Conservation (phyloP, 202 grass and related monocot species). For the Digitaria exilis region DNA sequence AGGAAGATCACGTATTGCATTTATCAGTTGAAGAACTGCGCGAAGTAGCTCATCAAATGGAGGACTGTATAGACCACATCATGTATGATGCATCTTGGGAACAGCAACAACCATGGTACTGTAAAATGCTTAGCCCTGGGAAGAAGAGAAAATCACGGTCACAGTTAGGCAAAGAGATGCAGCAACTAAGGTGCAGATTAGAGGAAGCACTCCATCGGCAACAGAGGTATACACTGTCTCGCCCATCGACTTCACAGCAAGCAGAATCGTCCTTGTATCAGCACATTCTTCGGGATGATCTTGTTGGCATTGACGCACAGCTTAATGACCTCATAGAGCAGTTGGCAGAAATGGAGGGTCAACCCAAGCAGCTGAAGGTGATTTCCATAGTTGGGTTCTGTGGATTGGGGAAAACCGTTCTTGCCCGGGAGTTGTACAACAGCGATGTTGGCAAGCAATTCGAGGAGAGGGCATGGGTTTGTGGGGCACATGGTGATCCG, state of each 20-base stretch:
- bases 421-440: slow-evolving; percentile 13
- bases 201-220: slow-evolving; percentile 6
- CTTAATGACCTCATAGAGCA: not conserved
- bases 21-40: not conserved
- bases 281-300: not conserved
- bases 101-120: not conserved
- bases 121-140: not conserved
- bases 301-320: not conserved
- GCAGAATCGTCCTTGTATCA: not conserved
- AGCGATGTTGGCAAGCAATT: not conserved
- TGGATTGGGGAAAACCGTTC: slow-evolving; percentile 20
- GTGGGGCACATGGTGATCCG: not conserved
- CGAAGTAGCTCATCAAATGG: not conserved
- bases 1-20: not conserved
- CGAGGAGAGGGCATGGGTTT: slow-evolving; percentile 23
- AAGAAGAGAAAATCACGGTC: slow-evolving; percentile 14
- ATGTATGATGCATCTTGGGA: not conserved
- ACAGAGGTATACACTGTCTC: not conserved
- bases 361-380: slow-evolving; percentile 12
- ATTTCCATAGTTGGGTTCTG: slow-evolving; percentile 23
- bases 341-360: not conserved
- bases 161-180: not conserved
- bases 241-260: not conserved
- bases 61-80: slow-evolving; percentile 14
- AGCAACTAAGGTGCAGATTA: not conserved